These are phyloP conservation scores for Candida pseudofarinosa DNA, from an alignment of 805 yeast species.

Conservation along the genomic window DNA sequence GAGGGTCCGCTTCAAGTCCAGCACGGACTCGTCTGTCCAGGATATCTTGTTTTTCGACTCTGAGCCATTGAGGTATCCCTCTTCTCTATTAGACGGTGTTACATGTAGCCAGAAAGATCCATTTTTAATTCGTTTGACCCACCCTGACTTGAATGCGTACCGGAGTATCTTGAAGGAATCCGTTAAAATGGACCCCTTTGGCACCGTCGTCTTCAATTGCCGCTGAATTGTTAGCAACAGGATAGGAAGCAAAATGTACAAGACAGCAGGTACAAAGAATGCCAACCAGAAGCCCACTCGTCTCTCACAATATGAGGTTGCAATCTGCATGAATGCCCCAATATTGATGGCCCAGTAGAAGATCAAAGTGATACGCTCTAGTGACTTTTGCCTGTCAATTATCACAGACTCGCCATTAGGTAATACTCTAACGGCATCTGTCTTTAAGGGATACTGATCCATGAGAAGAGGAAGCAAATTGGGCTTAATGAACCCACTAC, in stretches of 20 bases:
- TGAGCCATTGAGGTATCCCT: conserved; percentile 36
- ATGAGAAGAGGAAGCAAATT: conserved; percentile 46
- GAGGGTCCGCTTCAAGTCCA: conserved; percentile 41
- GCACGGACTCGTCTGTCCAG: conserved; percentile 46
- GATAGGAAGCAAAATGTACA: conserved; percentile 29
- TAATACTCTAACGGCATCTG: conserved; percentile 54
- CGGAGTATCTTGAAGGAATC: conserved; percentile 39
- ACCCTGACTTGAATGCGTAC: conserved; percentile 41
- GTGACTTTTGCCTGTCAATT: conserved; percentile 42
- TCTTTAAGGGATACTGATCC: conserved; percentile 50
- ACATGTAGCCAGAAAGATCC: conserved; percentile 48
- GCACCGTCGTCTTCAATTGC: conserved; percentile 26
- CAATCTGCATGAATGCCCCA: conserved; percentile 52
- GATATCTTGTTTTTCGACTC: conserved; percentile 30
- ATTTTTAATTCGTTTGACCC: conserved; percentile 36
- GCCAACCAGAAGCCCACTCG: conserved; percentile 54
- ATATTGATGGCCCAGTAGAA: conserved; percentile 55
- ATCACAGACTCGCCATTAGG: conserved; percentile 66
- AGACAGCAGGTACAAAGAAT: conserved; percentile 42
- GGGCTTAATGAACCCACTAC: conserved; percentile 55
- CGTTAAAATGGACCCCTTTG: conserved; percentile 46
- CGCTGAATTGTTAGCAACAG: conserved; percentile 25
- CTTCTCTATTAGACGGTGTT: conserved; percentile 40
- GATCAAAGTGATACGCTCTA: conserved; percentile 41
- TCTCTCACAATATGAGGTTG: conserved; percentile 51